These are phyloP conservation scores for Kandelia obovata DNA, from an alignment of 345 rosid genomes.

Conservation along the genomic window DNA sequence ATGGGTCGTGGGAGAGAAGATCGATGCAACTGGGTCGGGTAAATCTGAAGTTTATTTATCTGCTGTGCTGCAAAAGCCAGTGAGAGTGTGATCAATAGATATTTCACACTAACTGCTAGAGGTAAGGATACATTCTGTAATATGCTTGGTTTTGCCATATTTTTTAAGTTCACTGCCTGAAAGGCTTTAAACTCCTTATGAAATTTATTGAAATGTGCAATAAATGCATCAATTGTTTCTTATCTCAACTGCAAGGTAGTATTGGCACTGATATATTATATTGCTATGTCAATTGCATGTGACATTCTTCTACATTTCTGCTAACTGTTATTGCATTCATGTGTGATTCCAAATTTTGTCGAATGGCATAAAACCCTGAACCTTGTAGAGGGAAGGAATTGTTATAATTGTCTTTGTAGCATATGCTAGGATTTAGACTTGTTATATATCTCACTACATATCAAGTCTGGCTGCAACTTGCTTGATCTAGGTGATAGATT, in stretches of 20 bases:
- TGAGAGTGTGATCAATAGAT: constrained; percentile 34
- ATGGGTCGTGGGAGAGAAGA: constrained; percentile 90
- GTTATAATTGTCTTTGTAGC: too few species aligned
- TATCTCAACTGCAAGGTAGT: constrained; percentile 16
- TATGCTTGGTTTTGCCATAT: constrained; percentile 20
- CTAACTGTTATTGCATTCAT: too few species aligned
- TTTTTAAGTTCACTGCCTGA: constrained; percentile 15
- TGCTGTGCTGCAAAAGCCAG: constrained; percentile 91
- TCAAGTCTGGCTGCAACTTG: too few species aligned
- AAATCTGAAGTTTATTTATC: constrained; percentile 68
- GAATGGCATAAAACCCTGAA: too few species aligned
- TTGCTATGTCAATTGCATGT: too few species aligned
- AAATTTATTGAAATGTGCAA: constrained; percentile 31
- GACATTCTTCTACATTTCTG: too few species aligned
- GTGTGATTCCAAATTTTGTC: too few species aligned
- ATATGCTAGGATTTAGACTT: too few species aligned
- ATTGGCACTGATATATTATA: constrained; percentile 2
- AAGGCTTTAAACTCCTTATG: constrained; percentile 14
- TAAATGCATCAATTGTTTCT: constrained; percentile 26
- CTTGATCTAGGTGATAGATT: too few species aligned
- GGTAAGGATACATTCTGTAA: constrained; percentile 12
- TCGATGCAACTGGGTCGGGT: constrained; percentile 41
- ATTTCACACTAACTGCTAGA: constrained; percentile 5
- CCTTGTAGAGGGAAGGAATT: too few species aligned
- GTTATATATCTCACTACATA: too few species aligned